Percentiles rank a stretch among this genome's conserved stretches.
These are phyloP conservation scores for Neohortaea acidophila DNA, from an alignment of 495 filamentous ascomycete genomes.

Conservation along the genomic window DNA sequence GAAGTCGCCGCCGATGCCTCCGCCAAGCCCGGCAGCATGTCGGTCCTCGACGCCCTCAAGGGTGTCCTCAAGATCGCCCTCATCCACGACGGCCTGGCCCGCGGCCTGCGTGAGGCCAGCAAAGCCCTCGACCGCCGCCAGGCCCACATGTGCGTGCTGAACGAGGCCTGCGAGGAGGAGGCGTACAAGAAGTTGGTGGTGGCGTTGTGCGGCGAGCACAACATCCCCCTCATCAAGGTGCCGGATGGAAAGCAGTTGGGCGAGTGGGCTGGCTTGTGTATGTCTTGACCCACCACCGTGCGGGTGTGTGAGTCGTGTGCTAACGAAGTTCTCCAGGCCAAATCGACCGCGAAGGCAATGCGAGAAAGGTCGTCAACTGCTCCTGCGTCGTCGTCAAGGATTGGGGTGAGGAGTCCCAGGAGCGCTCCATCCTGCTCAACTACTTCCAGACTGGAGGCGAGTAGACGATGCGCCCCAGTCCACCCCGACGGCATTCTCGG, in stretches of 20 bases:
- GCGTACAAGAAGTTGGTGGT: constrained; percentile 99
- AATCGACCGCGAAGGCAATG: constrained; percentile 96
- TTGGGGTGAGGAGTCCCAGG: constrained; percentile 98
- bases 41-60: constrained; percentile 93
- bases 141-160: constrained; percentile 98
- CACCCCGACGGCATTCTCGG: too few species aligned
- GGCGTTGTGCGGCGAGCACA: constrained; percentile 93
- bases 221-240: constrained; percentile 99
- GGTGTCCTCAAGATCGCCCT: constrained; percentile 93
- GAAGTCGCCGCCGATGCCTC: constrained; percentile 74
- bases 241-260: constrained; percentile 98
- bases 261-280: constrained; percentile 99
- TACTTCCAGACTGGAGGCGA: constrained; percentile 99
- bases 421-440: constrained; percentile 94
- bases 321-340: constrained; percentile 45
- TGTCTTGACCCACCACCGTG: too few species aligned
- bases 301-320: background rate
- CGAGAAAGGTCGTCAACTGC: constrained; percentile 99
- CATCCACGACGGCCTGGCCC: constrained; percentile 98
- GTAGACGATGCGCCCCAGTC: too few species aligned
- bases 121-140: constrained; percentile 96
- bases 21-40: constrained; percentile 77
- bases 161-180: constrained; percentile 98
- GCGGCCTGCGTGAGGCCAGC: constrained; percentile 90
- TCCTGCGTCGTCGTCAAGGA: constrained; percentile 98